A percentile compares a stretch with the other conserved stretches of the same genome.
These are phyloP conservation scores for Paramecium caudatum DNA, from an alignment of 73 alveolate genomes.

Conservation along the genomic window DNA sequence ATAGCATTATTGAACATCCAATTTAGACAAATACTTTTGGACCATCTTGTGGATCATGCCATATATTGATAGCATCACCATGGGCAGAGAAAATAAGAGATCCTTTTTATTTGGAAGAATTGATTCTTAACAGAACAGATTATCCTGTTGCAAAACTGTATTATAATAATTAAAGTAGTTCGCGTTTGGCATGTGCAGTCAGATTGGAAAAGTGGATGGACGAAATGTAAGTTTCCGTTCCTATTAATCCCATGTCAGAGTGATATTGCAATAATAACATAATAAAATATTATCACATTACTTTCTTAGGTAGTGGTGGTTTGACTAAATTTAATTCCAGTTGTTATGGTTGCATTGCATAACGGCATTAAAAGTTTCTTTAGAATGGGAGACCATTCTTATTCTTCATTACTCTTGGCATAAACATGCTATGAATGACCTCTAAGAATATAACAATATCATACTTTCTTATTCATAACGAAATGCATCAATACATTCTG, in stretches of 20 bases:
- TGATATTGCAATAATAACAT: background rate
- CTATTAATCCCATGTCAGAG: conserved; percentile 41
- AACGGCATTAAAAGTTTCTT: conserved; percentile 7
- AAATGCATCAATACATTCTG: background rate
- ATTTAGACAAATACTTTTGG: conserved; percentile 72
- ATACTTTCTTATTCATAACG: conserved; percentile 39
- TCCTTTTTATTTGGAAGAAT: conserved; percentile 65
- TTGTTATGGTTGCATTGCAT: background rate
- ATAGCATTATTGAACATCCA: conserved; percentile 69
- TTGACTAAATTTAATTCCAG: background rate
- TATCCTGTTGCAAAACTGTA: conserved; percentile 66
- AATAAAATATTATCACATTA: conserved; percentile 17
- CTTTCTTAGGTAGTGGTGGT: background rate
- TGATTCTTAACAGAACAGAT: conserved; percentile 14
- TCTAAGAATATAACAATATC: background rate
- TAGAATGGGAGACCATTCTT: conserved; percentile 23
- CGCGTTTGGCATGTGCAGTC: conserved; percentile 73
- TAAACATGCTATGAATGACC: conserved; percentile 60
- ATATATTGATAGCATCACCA: conserved; percentile 55
- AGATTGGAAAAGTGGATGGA: conserved; percentile 77
- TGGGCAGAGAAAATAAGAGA: conserved; percentile 67
- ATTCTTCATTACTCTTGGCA: conserved; percentile 48
- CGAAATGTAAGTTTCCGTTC: conserved; percentile 72
- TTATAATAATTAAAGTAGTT: conserved; percentile 9
- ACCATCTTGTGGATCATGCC: conserved; percentile 71